Evolutionary conservation across 2,329 filamentous ascomycete species (phyloP).

Genomic region (Trichoderma simmonsii): DNA sequence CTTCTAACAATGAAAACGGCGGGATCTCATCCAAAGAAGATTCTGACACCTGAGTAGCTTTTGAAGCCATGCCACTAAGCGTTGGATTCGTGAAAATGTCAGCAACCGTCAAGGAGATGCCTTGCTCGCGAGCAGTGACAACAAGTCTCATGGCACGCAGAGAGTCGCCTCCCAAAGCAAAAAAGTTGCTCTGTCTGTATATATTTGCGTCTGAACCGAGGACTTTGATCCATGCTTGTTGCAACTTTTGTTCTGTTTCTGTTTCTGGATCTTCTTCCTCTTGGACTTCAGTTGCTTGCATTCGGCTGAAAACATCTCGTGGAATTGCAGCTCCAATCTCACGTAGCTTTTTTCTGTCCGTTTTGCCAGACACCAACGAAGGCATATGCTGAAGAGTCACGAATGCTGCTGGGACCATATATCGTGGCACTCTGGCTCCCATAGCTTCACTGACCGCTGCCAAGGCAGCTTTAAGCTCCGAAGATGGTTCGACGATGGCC

Average conservation of each 20-base stretch:
- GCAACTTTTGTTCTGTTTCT: conserved; percentile 37
- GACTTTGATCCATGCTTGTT: conserved; percentile 37
- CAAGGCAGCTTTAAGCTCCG: conserved; percentile 32
- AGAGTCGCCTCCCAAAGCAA: conserved; percentile 49
- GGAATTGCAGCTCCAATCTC: conserved; percentile 43
- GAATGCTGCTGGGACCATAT: conserved; percentile 49
- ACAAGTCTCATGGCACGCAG: conserved; percentile 51
- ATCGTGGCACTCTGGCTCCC: conserved; percentile 38
- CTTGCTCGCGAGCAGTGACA: conserved; percentile 39
- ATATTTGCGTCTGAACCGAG: conserved; percentile 36
- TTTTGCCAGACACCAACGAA: conserved; percentile 47
- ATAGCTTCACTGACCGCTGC: conserved; percentile 32
- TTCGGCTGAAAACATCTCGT: conserved; percentile 38
- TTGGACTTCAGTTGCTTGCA: conserved; percentile 21
- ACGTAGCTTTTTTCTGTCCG: conserved; percentile 47
- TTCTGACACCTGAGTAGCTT: conserved; percentile 20
- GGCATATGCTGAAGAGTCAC: conserved; percentile 46
- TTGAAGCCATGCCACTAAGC: conserved; percentile 42
- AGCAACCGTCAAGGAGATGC: conserved; percentile 42
- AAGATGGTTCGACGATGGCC: conserved; percentile 31
- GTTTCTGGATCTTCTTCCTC: conserved; percentile 37
- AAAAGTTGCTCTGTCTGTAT: conserved; percentile 43
- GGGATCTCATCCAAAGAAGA: conserved; percentile 28
- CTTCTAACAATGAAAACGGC: conserved; percentile 40
- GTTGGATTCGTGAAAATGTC: conserved; percentile 45